Percentiles rank a stretch among this genome's conserved stretches.
Evolutionary conservation across 805 yeast genomes (phyloP).

Genomic region (Pichia cabralensis): DNA sequence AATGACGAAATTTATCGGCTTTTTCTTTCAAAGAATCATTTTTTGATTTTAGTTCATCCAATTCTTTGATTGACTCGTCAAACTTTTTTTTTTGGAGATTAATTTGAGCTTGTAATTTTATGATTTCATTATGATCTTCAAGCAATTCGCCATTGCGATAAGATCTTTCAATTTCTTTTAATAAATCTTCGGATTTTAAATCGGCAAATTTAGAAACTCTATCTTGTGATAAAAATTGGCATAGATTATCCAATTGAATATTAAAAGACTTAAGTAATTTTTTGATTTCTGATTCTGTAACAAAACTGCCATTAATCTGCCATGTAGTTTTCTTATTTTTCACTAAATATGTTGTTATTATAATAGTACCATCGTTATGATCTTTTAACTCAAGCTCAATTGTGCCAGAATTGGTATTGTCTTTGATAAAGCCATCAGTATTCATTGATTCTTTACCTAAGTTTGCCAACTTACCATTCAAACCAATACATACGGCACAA

Average conservation of each 20-base stretch:
- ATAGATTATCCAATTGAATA: slow-evolving; percentile 82
- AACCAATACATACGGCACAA: slow-evolving; percentile 83
- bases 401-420: slow-evolving; percentile 39
- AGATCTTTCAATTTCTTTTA: slow-evolving; percentile 74
- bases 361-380: slow-evolving; percentile 22
- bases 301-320: slow-evolving; percentile 33
- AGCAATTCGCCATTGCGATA: slow-evolving; percentile 53
- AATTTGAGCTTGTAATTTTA: slow-evolving; percentile 35
- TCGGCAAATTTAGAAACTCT: slow-evolving; percentile 88
- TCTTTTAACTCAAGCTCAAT: slow-evolving; percentile 45
- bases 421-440: slow-evolving; percentile 59
- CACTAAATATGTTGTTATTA: slow-evolving; percentile 34
- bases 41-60: slow-evolving; percentile 27
- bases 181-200: slow-evolving; percentile 60
- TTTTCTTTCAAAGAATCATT: slow-evolving; percentile 32
- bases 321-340: slow-evolving; percentile 42
- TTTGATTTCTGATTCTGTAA: slow-evolving; percentile 37
- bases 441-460: slow-evolving; percentile 61
- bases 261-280: slow-evolving; percentile 39
- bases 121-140: slow-evolving; percentile 46
- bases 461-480: slow-evolving; percentile 68
- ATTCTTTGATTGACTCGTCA: slow-evolving; percentile 20
- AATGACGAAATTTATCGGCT: slow-evolving; percentile 37
- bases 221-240: slow-evolving; percentile 94
- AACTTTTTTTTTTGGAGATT: slow-evolving; percentile 24